Evolutionary conservation across 148 eudicot genomes (phyloP), one percentile per base, ranked within the genome.

Genomic region (Amaranthus palmeri): DNA sequence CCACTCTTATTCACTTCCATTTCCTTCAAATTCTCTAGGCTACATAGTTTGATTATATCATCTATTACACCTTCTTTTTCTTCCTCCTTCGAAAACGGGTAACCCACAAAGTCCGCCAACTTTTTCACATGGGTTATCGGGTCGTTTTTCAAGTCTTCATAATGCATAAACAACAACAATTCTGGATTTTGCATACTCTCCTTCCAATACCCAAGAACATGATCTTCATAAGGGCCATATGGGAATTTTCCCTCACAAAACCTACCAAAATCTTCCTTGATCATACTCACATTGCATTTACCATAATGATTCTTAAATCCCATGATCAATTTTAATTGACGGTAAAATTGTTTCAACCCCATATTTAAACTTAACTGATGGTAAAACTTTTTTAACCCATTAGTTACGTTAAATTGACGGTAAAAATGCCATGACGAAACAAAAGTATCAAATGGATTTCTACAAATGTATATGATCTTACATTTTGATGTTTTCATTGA

Each of bases 1-100:
- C 75, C 70, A n/a, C 10, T 71, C 46, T 72, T 56, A 41, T 71
- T 77, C 12, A 77, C 80, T 53, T 76, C 78, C 57, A 68, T 47
- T 40, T 76, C 56, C n/a, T 60, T 76, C 61, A 76, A 48, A 76
- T 60, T 69, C 18, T 69, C 73, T 17, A 76, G 54, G 17, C 78
- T 69, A 13, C 78, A 76, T 62, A 76, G 65, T 44, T 69, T 48
- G 8, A 76, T 55, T 7, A 61, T 76, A 11, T 69, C 65, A 43
- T 49, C 65, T 6, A 76, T 71, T 12, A 50, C 15, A 18, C 78
- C 59, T 4, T 12, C 61, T 5, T 61, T 69, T 17, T 76, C 78
- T 8, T 76, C 78, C 43, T 69, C 78, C 2, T 49, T 0, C 10
- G 78, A 61, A 55, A 76, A 76, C 44, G 73, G 78, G 12, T 60